A percentile compares a stretch with the other conserved stretches of the same genome.
Evolutionary conservation across 352 stramenopile species (phyloP).

Genomic region (Elongisporangium undulatum): DNA sequence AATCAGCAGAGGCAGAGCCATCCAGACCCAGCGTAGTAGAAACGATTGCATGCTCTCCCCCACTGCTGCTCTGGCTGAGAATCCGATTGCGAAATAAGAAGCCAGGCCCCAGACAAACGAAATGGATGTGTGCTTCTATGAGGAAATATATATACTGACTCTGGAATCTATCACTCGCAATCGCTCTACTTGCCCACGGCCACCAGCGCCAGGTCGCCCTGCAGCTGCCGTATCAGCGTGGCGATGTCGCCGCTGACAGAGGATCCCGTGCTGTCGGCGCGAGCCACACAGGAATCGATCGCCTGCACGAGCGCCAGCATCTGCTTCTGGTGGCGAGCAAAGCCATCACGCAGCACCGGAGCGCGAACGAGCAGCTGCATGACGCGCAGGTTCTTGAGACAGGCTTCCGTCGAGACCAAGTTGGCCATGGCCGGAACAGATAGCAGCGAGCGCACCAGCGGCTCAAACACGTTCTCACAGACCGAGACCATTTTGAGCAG

Average conservation of each 20-base stretch:
- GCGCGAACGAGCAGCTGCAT: slow-evolving; percentile 51
- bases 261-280: slow-evolving; percentile 8
- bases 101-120: not conserved
- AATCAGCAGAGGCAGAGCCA: not conserved
- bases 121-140: slow-evolving; percentile 3
- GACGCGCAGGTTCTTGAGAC: slow-evolving; percentile 24
- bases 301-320: slow-evolving; percentile 16
- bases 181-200: slow-evolving; percentile 19
- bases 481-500: slow-evolving; percentile 12
- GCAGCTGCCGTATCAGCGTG: slow-evolving; percentile 43
- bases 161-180: not conserved
- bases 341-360: slow-evolving; percentile 21
- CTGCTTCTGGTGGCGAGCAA: slow-evolving; percentile 31
- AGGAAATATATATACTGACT: slow-evolving; percentile 3
- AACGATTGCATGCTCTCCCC: not conserved
- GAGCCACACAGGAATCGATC: slow-evolving; percentile 12
- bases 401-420: not conserved
- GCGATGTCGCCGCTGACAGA: slow-evolving; percentile 26
- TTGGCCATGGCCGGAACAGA: not conserved
- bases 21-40: not conserved
- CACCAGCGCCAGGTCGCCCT: slow-evolving; percentile 57
- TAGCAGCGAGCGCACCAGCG: slow-evolving; percentile 15
- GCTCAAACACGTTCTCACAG: slow-evolving; percentile 10
- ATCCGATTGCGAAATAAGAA: slow-evolving; percentile 8
- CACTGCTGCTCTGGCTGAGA: not conserved